Evolutionary conservation across 1,139 yeast species (phyloP), one percentile per base, ranked within the genome.

Genomic region (Hyphopichia burtonii): DNA sequence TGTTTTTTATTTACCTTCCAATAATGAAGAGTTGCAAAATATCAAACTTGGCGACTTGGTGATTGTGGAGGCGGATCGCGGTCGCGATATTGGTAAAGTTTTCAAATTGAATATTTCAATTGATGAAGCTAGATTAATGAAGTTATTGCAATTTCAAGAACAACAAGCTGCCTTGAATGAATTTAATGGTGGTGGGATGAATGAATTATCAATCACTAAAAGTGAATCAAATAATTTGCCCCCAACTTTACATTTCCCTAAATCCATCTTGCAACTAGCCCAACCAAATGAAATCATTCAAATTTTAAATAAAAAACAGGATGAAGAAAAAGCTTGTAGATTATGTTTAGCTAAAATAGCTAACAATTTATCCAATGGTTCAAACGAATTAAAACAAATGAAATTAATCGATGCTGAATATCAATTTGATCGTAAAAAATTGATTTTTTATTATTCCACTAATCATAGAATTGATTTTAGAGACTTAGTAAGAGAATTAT

Each of bases 61-160:
- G 12, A 83, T 91, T 51, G 96, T 91, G 31, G 98, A 93, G 61
- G 99, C 98, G n/a, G 99, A 93, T 60, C 75, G 99, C 39, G 99
- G 99, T 34, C 75, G 86, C 41, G 99, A 93, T 66, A 68, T 93
- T 49, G 98, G 97, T 19, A 80, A 82, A 55, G 81, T 93, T 34
- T 78, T 83, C 30, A 82, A 81, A 50, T 74, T 86, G 48, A 74
- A 78, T 46, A 78, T 91, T 23, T 71, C 83, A 3, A 68, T 83
- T 34, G 91, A 87, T 50, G 84, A 87, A 56, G 77, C 77, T 27
- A 55, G 85, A 51, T 58, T 80, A 44, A 59, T 78, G 57, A 78
- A 78, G 50, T 66, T 76, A 53, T 65, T 78, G 42, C 83, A 78
- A 51, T 72, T 69, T 49, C 76, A 77, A 54, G 83, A 79, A 52